These are phyloP conservation scores for Apophysomyces variabilis DNA, from an alignment of 371 early-diverging fungal genomes.

Conservation along the genomic window DNA sequence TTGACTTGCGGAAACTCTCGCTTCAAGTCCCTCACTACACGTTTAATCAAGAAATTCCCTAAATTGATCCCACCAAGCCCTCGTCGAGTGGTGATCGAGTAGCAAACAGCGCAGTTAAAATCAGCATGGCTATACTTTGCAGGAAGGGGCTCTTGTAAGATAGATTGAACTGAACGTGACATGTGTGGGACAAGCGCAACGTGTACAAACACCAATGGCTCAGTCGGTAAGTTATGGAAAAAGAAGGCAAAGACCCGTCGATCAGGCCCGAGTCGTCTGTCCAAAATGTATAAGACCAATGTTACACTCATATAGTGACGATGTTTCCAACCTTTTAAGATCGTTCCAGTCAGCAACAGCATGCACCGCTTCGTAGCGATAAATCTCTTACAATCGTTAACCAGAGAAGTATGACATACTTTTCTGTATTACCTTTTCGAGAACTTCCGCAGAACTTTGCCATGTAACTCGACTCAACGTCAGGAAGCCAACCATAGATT, in stretches of 20 bases:
- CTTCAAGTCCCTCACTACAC: constrained; percentile 76
- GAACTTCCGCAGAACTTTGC: constrained; percentile 72
- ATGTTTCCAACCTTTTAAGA: constrained; percentile 61
- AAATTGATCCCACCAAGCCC: constrained; percentile 84
- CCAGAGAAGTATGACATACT: constrained; percentile 1
- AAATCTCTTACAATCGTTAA: constrained; percentile 48
- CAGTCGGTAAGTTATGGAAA: constrained; percentile 69
- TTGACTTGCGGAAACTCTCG: constrained; percentile 63
- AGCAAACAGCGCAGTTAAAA: constrained; percentile 78
- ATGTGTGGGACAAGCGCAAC: constrained; percentile 70
- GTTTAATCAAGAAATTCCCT: constrained; percentile 86
- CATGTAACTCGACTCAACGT: constrained; percentile 80
- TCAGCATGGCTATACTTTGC: constrained; percentile 26
- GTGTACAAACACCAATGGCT: constrained; percentile 85
- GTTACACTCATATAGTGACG: not conserved
- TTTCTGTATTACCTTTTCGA: constrained; percentile 70
- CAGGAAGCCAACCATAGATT: constrained; percentile 70
- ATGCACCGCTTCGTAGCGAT: constrained; percentile 85
- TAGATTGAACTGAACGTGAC: constrained; percentile 62
- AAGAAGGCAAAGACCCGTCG: constrained; percentile 83
- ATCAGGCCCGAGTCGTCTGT: constrained; percentile 73
- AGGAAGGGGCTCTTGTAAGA: constrained; percentile 63
- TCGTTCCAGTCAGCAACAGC: constrained; percentile 75
- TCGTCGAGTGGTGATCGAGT: constrained; percentile 86
- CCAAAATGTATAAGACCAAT: not conserved